Evolutionary conservation across 2,329 filamentous ascomycete genomes (phyloP).

Genomic region (Knufia fluminis): DNA sequence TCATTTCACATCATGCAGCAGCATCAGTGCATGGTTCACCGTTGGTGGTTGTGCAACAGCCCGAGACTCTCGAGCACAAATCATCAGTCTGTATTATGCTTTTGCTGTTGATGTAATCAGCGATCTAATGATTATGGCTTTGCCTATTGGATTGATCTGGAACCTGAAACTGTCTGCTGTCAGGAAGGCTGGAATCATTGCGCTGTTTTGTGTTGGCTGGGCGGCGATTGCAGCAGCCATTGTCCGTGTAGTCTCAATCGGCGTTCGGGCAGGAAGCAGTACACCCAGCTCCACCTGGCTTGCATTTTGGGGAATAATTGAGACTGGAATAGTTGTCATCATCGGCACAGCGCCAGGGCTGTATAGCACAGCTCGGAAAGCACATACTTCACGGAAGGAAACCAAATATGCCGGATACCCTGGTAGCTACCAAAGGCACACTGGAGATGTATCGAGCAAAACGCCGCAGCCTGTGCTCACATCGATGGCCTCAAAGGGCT

Average conservation of each 20-base stretch:
- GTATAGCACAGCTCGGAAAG: too few species aligned
- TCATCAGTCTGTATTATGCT: neutral
- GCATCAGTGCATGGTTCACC: conserved; percentile 31
- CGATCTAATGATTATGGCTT: conserved; percentile 1
- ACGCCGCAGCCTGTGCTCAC: too few species aligned
- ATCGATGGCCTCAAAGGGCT: too few species aligned
- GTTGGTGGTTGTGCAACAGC: conserved; percentile 5
- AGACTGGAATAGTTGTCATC: too few species aligned
- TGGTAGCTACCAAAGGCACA: too few species aligned
- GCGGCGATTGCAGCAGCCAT: conserved; percentile 1
- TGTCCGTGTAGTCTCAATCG: neutral
- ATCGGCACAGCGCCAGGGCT: too few species aligned
- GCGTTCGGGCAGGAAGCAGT: neutral
- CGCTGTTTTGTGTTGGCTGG: neutral
- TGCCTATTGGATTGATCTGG: conserved; percentile 1
- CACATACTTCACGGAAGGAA: too few species aligned
- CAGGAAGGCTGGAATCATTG: neutral
- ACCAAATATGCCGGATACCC: too few species aligned
- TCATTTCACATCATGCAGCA: conserved; percentile 23
- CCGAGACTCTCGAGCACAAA: neutral
- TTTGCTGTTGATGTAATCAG: neutral
- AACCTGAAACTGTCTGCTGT: neutral
- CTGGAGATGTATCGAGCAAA: too few species aligned
- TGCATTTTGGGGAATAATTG: conserved; percentile 1
- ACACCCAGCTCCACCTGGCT: neutral